phyloP scores from a whole-genome alignment of 1,284 basidiomycete species.

The Phellopilus nigrolimitatus region DNA sequence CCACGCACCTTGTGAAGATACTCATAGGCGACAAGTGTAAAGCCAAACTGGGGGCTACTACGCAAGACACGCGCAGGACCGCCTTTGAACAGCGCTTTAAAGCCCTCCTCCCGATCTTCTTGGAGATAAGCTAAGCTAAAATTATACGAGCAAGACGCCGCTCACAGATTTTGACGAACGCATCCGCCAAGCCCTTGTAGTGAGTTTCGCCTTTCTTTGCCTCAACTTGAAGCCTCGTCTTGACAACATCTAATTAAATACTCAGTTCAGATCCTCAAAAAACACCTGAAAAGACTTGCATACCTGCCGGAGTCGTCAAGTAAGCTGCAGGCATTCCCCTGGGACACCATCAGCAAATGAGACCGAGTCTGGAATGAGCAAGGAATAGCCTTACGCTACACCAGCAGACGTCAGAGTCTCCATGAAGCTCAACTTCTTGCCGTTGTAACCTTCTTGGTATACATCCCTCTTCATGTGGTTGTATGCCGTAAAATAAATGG shows the following conservation, averaged over 20 bases:
- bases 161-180: constrained; percentile 85
- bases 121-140: constrained; percentile 16
- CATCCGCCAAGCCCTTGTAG: constrained; percentile 90
- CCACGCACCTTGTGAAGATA: constrained; percentile 63
- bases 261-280: constrained; percentile 26
- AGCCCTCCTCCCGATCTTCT: constrained; percentile 80
- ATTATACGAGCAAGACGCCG: constrained; percentile 22
- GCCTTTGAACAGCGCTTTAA: constrained; percentile 92
- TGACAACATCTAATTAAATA: constrained; percentile 78
- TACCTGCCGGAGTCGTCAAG: constrained; percentile 79
- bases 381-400: constrained; percentile 60
- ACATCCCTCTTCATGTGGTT: constrained; percentile 87
- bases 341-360: constrained; percentile 19
- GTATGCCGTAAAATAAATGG: constrained; percentile 80
- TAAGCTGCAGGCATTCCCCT: constrained; percentile 96
- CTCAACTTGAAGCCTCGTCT: constrained; percentile 98
- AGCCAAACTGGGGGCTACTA: constrained; percentile 87
- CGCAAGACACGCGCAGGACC: constrained; percentile 87
- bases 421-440: constrained; percentile 87
- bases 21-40: constrained; percentile 89
- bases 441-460: constrained; percentile 94
- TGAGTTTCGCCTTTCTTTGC: constrained; percentile 87
- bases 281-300: constrained; percentile 23
- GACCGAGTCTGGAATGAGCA: constrained; percentile 13
- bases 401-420: constrained; percentile 86